Percentiles rank a stretch among this genome's conserved stretches.
These are phyloP conservation scores for Juglanconis oblonga DNA, from an alignment of 2,329 filamentous ascomycete genomes.

Conservation along the genomic window DNA sequence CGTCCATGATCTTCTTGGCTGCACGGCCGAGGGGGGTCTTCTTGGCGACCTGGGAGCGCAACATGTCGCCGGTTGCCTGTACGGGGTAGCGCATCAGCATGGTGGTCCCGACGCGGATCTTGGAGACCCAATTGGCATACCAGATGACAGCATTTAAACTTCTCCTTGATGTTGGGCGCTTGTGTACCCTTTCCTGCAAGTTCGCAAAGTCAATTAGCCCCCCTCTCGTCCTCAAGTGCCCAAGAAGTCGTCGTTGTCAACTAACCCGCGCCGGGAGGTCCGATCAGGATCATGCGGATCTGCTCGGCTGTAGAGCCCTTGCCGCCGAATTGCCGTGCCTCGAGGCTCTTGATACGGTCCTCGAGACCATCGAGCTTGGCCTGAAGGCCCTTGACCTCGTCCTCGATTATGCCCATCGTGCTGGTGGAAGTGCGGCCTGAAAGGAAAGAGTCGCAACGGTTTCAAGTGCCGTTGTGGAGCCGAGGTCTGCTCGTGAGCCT, in stretches of 20 bases:
- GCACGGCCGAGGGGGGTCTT: constrained; percentile 92
- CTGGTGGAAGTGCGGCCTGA: not conserved
- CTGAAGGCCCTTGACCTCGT: constrained; percentile 82
- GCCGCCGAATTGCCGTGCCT: constrained; percentile 64
- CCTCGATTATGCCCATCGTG: constrained; percentile 84
- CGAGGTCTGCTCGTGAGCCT: not conserved
- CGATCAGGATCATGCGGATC: constrained; percentile 96
- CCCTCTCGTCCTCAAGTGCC: not conserved
- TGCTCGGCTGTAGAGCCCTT: constrained; percentile 54
- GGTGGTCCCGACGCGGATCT: not conserved
- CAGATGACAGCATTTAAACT: constrained; percentile 94
- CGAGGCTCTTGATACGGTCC: constrained; percentile 79
- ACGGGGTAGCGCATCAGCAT: constrained; percentile 6
- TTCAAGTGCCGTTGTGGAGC: not conserved
- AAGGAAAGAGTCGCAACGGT: not conserved
- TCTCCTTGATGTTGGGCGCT: constrained; percentile 96
- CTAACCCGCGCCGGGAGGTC: constrained; percentile 89
- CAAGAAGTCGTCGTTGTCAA: not conserved
- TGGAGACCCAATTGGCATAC: constrained; percentile 51
- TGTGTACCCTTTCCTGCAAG: constrained; percentile 92
- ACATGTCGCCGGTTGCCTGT: constrained; percentile 97
- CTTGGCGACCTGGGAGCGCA: constrained; percentile 95
- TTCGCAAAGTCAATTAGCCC: constrained; percentile 20
- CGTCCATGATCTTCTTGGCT: constrained; percentile 99
- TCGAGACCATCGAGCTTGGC: constrained; percentile 81